Evolutionary conservation across 768 basidiomycete genomes (phyloP), one percentile per base, ranked within the genome.

Genomic region (Termitomyces sp.): DNA sequence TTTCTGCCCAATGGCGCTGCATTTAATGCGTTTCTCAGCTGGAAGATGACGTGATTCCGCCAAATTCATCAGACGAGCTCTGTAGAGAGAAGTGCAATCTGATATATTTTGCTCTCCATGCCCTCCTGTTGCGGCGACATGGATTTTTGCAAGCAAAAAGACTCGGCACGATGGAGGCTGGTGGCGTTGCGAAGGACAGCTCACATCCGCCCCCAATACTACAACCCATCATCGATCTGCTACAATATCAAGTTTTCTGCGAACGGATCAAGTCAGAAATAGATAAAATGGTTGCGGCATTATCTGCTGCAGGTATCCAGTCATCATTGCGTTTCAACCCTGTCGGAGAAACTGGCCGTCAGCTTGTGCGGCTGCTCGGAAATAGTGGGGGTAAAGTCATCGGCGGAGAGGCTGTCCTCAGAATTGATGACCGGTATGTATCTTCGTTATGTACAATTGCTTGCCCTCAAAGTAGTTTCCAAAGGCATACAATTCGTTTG

Each of bases 171-270:
- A 64, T 62, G n/a, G 69, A 66, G 8, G 46, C 67, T 37, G 65
- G 60, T 61, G 57, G 64, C 39, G 30, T 63, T 51, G 32, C 71
- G 14, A 55, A 36, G 26, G 65, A 64, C 60, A 24, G 59, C 37
- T 37, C 62, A 5, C 58, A 64, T 7, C 50, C 76, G n/a, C 80
- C 83, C 16, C 76, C 77, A 2, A 70, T 93, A 37, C 78, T 94
- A 16, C 88, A 86, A 40, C 89, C 89, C 0, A 76, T 93, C 60
- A 86, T 93, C 59, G 90, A 93, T 67, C 64, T 92, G 32, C 71
- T 93, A 42, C 92, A 93, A 70, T 94, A 93, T 67, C 82, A 83
- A 64, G 82, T 83, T 26, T 92, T 94, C 68, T 88, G 87, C 66
- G 69, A 77, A 58, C 78, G 85, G 58, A 75, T 93, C 47, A 79